These are phyloP conservation scores for Linderniella brevidens DNA, from an alignment of 257 asterid species.

Conservation along the genomic window DNA sequence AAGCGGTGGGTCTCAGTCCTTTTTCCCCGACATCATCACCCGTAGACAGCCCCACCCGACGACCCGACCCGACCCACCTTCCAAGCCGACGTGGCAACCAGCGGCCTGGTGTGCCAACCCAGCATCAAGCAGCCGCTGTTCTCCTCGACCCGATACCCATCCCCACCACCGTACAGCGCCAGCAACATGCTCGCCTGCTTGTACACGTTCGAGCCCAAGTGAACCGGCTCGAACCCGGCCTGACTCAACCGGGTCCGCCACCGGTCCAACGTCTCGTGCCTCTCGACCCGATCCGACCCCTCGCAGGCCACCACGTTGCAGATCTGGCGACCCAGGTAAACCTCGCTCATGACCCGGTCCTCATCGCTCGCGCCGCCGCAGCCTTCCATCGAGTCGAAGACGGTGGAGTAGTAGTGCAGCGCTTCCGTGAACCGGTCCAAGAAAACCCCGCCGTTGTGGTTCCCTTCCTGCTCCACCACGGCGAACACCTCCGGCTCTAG, in stretches of 20 bases:
- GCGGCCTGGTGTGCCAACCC: slow-evolving; percentile 90
- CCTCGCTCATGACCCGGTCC: slow-evolving; percentile 80
- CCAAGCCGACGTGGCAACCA: slow-evolving; percentile 90
- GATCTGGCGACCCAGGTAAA: slow-evolving; percentile 70
- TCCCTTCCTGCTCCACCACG: slow-evolving; percentile 84
- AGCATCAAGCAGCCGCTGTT: slow-evolving; percentile 69
- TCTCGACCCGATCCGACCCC: slow-evolving; percentile 73
- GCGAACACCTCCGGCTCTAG: slow-evolving; percentile 61
- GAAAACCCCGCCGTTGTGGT: slow-evolving; percentile 55
- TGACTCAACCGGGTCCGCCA: slow-evolving; percentile 45
- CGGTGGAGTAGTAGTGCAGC: slow-evolving; percentile 70
- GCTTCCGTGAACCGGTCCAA: slow-evolving; percentile 77
- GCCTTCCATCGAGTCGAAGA: slow-evolving; percentile 74
- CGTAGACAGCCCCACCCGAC: slow-evolving; percentile 4
- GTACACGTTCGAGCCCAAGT: slow-evolving; percentile 67
- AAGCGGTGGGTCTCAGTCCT: too few relatives aligned
- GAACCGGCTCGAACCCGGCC: slow-evolving; percentile 52
- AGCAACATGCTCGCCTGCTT: slow-evolving; percentile 71
- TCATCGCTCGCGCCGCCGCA: slow-evolving; percentile 39
- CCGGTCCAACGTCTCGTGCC: slow-evolving; percentile 69
- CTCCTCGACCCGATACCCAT: slow-evolving; percentile 79
- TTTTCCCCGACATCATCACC: too few relatives aligned
- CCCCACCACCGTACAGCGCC: slow-evolving; percentile 73
- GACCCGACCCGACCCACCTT: slow-evolving; percentile 22
- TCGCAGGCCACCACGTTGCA: slow-evolving; percentile 85